A percentile compares a stretch with the other conserved stretches of the same genome.
Conservation (phyloP, 495 filamentous ascomycete genomes). For the Penicillium lagena region DNA sequence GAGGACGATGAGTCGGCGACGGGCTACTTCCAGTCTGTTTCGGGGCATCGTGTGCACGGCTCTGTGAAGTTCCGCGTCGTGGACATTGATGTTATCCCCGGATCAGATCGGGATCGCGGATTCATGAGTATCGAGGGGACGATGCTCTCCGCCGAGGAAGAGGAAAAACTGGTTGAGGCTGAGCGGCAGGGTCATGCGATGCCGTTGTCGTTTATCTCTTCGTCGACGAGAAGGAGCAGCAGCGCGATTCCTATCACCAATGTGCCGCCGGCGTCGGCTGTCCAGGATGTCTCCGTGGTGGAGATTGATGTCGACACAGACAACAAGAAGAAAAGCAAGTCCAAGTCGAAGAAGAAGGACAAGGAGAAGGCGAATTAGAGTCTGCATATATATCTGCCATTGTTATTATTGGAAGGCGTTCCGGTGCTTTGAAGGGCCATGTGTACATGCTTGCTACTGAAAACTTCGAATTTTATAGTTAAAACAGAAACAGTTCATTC, state of each 20-base stretch:
- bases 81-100: constrained; percentile 54
- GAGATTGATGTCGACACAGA: constrained; percentile 12
- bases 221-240: constrained; percentile 3
- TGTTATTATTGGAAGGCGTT: constrained; percentile 21
- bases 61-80: constrained; percentile 55
- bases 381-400: background rate
- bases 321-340: constrained; percentile 12
- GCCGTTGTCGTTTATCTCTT: constrained; percentile 10
- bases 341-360: constrained; percentile 16
- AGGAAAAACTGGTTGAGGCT: constrained; percentile 28
- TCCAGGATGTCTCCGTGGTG: constrained; percentile 10
- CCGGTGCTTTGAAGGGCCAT: constrained; percentile 15
- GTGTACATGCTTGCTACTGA: constrained; percentile 16
- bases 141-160: constrained; percentile 48
- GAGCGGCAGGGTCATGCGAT: constrained; percentile 28
- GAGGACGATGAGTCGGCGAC: constrained; percentile 30
- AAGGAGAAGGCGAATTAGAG: constrained; percentile 13
- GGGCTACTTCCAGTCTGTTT: constrained; percentile 57
- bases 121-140: constrained; percentile 68
- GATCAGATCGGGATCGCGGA: constrained; percentile 49
- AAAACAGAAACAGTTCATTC: too few relatives aligned
- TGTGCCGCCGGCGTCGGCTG: constrained; percentile 5
- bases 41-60: constrained; percentile 56
- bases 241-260: constrained; percentile 16
- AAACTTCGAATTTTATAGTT: too few relatives aligned